Evolutionary conservation across 768 basidiomycete genomes (phyloP).

Genomic region (Trichaptum fuscoviolaceum): DNA sequence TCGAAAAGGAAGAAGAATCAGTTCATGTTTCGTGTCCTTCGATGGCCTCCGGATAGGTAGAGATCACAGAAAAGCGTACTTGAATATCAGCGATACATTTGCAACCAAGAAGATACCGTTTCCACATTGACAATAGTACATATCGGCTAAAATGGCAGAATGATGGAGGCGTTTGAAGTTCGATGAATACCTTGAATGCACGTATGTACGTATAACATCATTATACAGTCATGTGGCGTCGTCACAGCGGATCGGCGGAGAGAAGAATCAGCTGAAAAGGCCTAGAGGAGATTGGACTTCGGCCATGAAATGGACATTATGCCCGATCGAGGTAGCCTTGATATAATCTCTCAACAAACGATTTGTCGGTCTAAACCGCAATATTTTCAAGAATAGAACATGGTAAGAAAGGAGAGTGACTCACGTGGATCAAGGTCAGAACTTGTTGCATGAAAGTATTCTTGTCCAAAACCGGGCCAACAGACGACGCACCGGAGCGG

Average conservation of each 20-base stretch:
- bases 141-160: neutral
- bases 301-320: neutral
- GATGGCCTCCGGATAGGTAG: neutral
- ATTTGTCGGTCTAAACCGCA: conserved; percentile 49
- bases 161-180: neutral
- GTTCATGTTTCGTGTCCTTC: neutral
- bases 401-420: conserved; percentile 18
- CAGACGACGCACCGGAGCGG: neutral
- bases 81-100: neutral
- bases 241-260: neutral
- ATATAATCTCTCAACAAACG: conserved; percentile 60
- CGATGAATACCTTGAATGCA: neutral
- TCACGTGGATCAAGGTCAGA: conserved; percentile 55
- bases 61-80: neutral
- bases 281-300: neutral
- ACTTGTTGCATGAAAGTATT: conserved; percentile 58
- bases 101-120: neutral
- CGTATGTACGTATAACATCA: neutral
- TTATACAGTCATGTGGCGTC: neutral
- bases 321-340: conserved; percentile 34
- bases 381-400: neutral
- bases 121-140: neutral
- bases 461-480: conserved; percentile 29
- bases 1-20: neutral
- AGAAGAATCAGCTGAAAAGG: neutral